Percentiles rank a stretch among this genome's conserved stretches.
Conservation (phyloP, 1,284 basidiomycete species). For the Rhodotorula sp. region DNA sequence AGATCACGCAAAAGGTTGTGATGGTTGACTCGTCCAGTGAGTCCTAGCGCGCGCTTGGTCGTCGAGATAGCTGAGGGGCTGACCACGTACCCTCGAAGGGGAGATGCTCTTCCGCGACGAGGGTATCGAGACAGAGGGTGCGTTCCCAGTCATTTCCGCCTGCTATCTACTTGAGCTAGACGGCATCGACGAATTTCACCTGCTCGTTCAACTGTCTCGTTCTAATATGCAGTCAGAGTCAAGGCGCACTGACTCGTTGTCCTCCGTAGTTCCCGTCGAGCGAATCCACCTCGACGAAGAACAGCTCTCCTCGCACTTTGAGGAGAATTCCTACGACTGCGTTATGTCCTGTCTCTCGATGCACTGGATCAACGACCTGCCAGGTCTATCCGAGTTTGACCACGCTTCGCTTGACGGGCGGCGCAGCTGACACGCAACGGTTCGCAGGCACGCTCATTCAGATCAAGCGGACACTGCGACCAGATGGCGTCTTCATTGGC, state of each 20-base stretch:
- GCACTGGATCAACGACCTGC: slow-evolving; percentile 98
- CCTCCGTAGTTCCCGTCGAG: slow-evolving; percentile 63
- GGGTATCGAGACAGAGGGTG: slow-evolving; percentile 73
- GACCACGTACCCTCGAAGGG: slow-evolving; percentile 50
- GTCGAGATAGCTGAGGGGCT: not conserved
- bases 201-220: not conserved
- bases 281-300: slow-evolving; percentile 77
- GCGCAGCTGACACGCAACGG: not conserved
- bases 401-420: not conserved
- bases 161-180: no score
- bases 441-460: slow-evolving; percentile 77
- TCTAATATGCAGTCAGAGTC: no score
- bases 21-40: slow-evolving; percentile 87
- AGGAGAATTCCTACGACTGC: slow-evolving; percentile 78
- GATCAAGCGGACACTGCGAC: slow-evolving; percentile 77
- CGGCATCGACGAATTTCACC: not conserved
- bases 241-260: not conserved
- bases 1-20: slow-evolving; percentile 69
- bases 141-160: slow-evolving; percentile 24
- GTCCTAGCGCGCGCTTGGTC: slow-evolving; percentile 32
- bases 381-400: slow-evolving; percentile 57
- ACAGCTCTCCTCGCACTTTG: slow-evolving; percentile 57
- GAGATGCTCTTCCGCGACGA: slow-evolving; percentile 68
- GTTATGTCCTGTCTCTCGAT: slow-evolving; percentile 86
- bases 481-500: slow-evolving; percentile 92